Conservation (phyloP, 1,284 basidiomycete genomes). For the Rhizoctonia solani region DNA sequence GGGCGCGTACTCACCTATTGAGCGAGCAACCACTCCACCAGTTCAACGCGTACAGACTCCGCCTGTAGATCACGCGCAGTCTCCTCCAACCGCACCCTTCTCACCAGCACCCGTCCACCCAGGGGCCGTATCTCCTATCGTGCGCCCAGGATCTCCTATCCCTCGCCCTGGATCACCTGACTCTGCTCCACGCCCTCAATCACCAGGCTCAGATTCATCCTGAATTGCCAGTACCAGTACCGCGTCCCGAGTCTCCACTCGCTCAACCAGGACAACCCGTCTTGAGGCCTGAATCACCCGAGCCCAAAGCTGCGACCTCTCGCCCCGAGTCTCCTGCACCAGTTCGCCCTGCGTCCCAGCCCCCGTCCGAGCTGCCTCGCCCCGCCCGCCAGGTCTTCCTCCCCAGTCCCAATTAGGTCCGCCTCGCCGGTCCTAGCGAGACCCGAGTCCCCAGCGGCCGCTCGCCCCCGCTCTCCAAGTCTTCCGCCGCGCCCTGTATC, state of each 20-base stretch:
- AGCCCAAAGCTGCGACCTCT: too few species aligned
- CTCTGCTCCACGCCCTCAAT: too few species aligned
- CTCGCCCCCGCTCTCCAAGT: constrained; percentile 6
- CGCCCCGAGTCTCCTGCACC: too few species aligned
- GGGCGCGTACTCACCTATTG: not conserved
- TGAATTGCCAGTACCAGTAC: too few species aligned
- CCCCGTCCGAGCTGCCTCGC: not conserved
- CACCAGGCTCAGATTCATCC: too few species aligned
- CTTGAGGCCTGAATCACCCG: too few species aligned
- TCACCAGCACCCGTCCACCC: not conserved
- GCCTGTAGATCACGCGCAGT: not conserved
- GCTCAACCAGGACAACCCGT: too few species aligned
- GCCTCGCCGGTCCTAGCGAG: not conserved
- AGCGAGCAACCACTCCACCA: not conserved
- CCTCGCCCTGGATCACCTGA: not conserved
- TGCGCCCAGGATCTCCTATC: not conserved
- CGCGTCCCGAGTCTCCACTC: too few species aligned
- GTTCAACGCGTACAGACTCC: not conserved
- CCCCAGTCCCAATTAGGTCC: not conserved
- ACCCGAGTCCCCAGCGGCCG: not conserved
- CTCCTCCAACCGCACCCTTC: not conserved
- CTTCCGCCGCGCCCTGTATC: constrained; percentile 9
- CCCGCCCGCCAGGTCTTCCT: not conserved
- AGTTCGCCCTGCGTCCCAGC: too few species aligned
- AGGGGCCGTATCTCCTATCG: not conserved